Evolutionary conservation across 75 land plant genomes (phyloP).

Genomic region (Picea glauca): DNA sequence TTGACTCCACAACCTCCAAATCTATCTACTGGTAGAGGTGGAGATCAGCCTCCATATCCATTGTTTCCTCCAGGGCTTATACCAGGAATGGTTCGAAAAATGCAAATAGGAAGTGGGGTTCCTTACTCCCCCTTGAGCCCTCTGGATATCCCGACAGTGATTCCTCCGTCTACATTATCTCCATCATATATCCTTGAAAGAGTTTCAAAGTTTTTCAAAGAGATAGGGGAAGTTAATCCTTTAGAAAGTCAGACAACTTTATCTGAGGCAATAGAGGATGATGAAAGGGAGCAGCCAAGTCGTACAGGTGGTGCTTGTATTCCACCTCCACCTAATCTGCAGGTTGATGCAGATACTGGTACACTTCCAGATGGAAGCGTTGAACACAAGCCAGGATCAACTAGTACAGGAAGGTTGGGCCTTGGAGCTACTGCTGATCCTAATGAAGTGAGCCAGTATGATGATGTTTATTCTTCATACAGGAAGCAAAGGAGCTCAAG

Average conservation of each 20-base stretch:
- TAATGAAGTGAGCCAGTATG: constrained; percentile 87
- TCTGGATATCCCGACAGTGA: constrained; percentile 88
- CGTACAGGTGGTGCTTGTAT: constrained; percentile 96
- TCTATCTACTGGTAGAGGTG: constrained; percentile 23
- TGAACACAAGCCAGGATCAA: constrained; percentile 67
- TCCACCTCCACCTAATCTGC: constrained; percentile 63
- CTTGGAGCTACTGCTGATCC: constrained; percentile 95
- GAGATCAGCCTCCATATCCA: constrained; percentile 73
- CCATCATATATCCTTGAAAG: constrained; percentile 73
- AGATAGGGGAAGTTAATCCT: constrained; percentile 93
- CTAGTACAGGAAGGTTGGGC: constrained; percentile 73
- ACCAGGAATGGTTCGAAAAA: constrained; percentile 97
- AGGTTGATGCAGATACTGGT: constrained; percentile 74
- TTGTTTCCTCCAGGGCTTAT: constrained; percentile 98
- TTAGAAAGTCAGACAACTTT: constrained; percentile 65
- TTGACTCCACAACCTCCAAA: constrained; percentile 31
- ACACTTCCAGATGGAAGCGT: constrained; percentile 84
- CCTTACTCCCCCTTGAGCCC: constrained; percentile 96
- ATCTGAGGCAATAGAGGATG: constrained; percentile 42
- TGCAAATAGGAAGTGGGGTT: constrained; percentile 98
- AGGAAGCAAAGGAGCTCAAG: constrained; percentile 93
- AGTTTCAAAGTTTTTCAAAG: constrained; percentile 91
- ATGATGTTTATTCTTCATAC: constrained; percentile 93
- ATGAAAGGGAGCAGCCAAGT: constrained; percentile 55
- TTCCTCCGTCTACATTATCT: constrained; percentile 75